Base-by-base conservation (phyloP, 805 yeast genomes). In the Novakomyces olei region DNA sequence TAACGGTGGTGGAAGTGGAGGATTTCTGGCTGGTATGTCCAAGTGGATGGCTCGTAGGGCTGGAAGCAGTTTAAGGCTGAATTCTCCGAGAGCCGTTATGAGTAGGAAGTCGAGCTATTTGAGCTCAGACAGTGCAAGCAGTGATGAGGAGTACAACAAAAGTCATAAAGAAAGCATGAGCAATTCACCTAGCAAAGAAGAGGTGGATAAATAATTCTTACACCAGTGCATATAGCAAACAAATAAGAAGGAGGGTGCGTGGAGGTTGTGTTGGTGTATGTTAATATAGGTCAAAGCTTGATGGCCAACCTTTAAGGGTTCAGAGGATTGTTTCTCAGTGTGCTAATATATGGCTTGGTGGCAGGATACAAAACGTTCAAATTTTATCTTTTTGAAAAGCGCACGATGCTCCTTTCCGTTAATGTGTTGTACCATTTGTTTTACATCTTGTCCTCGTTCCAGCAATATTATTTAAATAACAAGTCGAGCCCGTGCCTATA, bases 41-140 rank as follows among this genome's bases (percentile, higher is more conserved):
- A 16, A 25, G 4, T 29, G 32, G 32, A 29, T 29, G 32, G 25
- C 19, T 19, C 32, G 32, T 29, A 14, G 32, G 10, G 15, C 32
- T 4, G 20, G 32, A 5, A 29, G 32, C 15, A 17, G 20, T 16
- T 22, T 22, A n/a, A 8, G n/a, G 8, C 24, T 22, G 8, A 8
- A 8, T 8, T n/a, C n/a, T 22, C 24, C 8, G 24, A 22, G n/a
- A n/a, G n/a, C 8, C 10, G 10, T 22, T 8, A 8, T 22, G 10
- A 22, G 8, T 22, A n/a, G n/a, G 24, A n/a, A 22, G 24, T 8
- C n/a, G 24, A 8, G 24, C n/a, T 22, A 8, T n/a, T 22, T 8
- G 10, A n/a, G n/a, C 24, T 22, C 24, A 8, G 8, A n/a, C 24
- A 8, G 10, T 8, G 8, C n/a, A 8, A 8, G 24, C 24, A n/a